Evolutionary conservation across 1,284 basidiomycete genomes (phyloP), one percentile per base, ranked within the genome.

Genomic region (Tremellales sp.): DNA sequence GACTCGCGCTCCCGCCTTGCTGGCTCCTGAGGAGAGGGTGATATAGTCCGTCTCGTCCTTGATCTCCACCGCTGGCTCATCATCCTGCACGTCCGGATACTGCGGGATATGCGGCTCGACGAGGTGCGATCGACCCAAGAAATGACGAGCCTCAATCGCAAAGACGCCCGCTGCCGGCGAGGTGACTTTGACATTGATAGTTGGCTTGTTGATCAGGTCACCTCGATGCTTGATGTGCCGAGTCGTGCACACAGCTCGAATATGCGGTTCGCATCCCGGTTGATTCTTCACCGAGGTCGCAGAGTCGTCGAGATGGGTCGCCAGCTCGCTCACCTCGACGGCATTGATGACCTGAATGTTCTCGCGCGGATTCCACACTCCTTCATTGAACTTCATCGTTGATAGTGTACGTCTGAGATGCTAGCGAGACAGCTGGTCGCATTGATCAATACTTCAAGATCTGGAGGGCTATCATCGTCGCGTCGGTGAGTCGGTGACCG

Each of bases 341-440:
- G 50, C 50, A 26, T 47, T 48, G 29, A 31, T 37, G 21, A 52
- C 40, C 6, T 48, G 22, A 41, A 52, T 48, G 40, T 52, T 35
- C 41, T 52, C 50, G 17, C 42, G 25, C n/a, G 27, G 46, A 27
- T 48, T 37, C 50, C 50, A 52, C 3, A 52, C 50, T 2, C 50
- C 50, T 40, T 52, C 50, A 25, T 47, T 43, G 46, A 52, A 52
- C 26, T 48, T 48, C 50, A 52, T 52, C n/a, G 5, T 36, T 36
- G 33, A 31, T 15, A 8, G 29, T 31, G 8, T 31, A 17, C 6
- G 15, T n/a, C 13, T 36, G 33, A 36, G n/a, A n/a, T n/a, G n/a
- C n/a, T n/a, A n/a, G n/a, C n/a, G n/a, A n/a, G n/a, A n/a, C n/a
- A n/a, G n/a, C n/a, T n/a, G n/a, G n/a, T n/a, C n/a, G n/a, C n/a